Conservation (phyloP, 257 asterid genomes). For the Scutellaria baicalensis region DNA sequence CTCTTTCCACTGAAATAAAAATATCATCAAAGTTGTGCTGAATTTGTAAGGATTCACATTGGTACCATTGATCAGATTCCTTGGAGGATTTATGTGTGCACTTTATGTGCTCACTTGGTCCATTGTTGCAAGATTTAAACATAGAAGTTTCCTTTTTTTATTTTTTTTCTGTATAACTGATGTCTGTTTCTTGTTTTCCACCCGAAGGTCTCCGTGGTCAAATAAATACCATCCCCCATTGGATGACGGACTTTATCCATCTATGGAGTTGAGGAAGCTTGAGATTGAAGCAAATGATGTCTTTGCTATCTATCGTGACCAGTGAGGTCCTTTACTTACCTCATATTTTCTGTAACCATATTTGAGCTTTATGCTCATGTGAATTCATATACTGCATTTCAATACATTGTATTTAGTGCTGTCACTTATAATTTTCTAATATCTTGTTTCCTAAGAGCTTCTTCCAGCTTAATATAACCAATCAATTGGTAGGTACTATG, state of each 20-base stretch:
- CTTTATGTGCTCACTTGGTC: background rate
- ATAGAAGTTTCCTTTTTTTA: background rate
- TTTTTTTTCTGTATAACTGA: background rate
- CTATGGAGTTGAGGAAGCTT: constrained; percentile 80
- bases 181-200: constrained; percentile 7
- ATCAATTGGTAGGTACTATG: constrained; percentile 79
- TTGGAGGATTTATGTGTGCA: background rate
- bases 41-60: background rate
- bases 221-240: constrained; percentile 79
- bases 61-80: background rate
- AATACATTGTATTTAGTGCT: background rate
- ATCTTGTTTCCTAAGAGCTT: constrained; percentile 20
- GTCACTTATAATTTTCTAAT: background rate
- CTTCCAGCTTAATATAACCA: constrained; percentile 35
- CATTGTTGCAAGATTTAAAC: background rate
- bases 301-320: constrained; percentile 95
- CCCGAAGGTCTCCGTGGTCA: constrained; percentile 92
- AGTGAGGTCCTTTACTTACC: constrained; percentile 94
- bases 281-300: constrained; percentile 96
- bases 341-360: constrained; percentile 31
- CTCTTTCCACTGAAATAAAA: background rate
- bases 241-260: constrained; percentile 82
- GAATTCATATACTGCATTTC: background rate
- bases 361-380: background rate
- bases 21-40: background rate